Base-by-base conservation (phyloP, 345 rosid species). In the Erysimum cheiranthoides region DNA sequence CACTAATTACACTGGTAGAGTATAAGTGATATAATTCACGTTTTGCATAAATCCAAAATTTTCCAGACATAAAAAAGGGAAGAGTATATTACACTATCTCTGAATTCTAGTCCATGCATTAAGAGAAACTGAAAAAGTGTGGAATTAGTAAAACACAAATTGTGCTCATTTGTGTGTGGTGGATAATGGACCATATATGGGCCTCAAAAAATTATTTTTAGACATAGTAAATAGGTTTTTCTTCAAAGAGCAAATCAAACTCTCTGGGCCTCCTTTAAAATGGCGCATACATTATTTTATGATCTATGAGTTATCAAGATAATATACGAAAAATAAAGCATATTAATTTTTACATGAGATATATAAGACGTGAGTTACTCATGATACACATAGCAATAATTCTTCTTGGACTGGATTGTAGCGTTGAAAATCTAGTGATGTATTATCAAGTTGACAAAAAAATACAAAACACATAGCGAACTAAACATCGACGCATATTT, bases 121-220 rank as follows among this genome's bases (percentile, higher is more conserved):
- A 56, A 7, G 11, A n/a, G n/a, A n/a, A n/a, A n/a, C n/a, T n/a
- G n/a, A 31, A 31, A 56, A 56, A 14, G 3, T 3, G 7, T 56
- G 10, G 21, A 31, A n/a, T 3, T 6, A 54, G 17, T 21, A 21
- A 21, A 56, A 14, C 3, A 6, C 13, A 27, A 58, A 34, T 9
- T 9, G 25, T 57, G 3, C 7, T 9, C 27, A 42, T 32, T n/a
- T 32, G n/a, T 10, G 42, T 58, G 18, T 58, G 27, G 42, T 46
- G 13, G 21, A 57, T 58, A 17, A 59, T 58, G 73, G 64, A 43
- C 30, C 56, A 32, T 45, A 34, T 34, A 46, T 49, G 60, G 75
- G 75, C 60, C 60, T 49, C 8, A 61, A 51, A 40, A 49, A 59
- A 25, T 11, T 36, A 13, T 40, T 38, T 38, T 38, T 6, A 5